Evolutionary conservation across 2,329 filamentous ascomycete species (phyloP).

Genomic region (Colletotrichum coccodes): DNA sequence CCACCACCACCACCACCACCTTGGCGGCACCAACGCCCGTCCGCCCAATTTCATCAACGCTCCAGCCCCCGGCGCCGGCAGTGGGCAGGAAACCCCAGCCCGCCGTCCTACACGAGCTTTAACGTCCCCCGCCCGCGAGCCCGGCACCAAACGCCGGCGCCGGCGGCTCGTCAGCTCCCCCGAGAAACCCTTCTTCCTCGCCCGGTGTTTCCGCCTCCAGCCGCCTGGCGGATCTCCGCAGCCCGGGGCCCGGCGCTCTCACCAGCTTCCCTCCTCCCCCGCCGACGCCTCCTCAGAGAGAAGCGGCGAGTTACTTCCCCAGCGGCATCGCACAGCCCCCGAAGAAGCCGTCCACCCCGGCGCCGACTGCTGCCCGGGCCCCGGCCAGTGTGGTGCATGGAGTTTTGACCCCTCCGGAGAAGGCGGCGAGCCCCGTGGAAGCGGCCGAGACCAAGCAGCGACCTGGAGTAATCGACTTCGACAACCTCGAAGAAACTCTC

Average conservation of each 20-base stretch:
- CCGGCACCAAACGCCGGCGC: constrained; percentile 11
- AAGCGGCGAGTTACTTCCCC: neutral
- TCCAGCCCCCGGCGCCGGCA: constrained; percentile 14
- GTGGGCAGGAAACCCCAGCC: constrained; percentile 4
- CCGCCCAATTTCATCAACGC: constrained; percentile 3
- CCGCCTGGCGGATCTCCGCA: neutral
- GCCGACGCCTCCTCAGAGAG: constrained; percentile 15
- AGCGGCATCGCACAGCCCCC: neutral
- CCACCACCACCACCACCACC: neutral
- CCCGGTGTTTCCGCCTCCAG: neutral
- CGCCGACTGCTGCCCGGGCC: neutral
- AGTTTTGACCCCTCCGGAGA: neutral
- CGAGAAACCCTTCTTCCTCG: neutral
- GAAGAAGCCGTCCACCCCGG: neutral
- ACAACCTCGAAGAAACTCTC: constrained; percentile 28
- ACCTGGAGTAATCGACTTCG: constrained; percentile 15
- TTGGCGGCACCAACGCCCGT: constrained; percentile 26
- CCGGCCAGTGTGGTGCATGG: neutral
- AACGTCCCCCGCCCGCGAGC: constrained; percentile 21
- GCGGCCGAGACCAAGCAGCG: neutral
- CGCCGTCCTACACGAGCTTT: constrained; percentile 27
- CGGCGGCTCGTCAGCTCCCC: neutral
- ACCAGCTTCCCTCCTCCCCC: constrained; percentile 29
- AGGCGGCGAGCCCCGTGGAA: neutral
- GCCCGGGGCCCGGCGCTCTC: constrained; percentile 22